phyloP scores from a whole-genome alignment of 2,329 filamentous ascomycete genomes.

The Alternaria gansuensis region DNA sequence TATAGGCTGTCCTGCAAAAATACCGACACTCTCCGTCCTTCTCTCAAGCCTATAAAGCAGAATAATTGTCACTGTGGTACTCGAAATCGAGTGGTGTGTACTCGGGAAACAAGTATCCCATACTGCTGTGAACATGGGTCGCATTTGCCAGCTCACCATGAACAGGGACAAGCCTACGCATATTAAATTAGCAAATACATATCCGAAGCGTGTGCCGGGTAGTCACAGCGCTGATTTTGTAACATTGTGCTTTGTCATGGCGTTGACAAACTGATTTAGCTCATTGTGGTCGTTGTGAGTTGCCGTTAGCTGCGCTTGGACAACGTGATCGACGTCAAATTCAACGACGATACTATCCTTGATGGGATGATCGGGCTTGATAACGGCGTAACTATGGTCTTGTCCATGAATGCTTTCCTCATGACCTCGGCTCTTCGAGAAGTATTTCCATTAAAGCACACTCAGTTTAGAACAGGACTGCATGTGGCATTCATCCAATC shows the following conservation, averaged over 20 bases:
- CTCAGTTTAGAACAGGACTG: too few relatives aligned
- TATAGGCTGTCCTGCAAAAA: neutral
- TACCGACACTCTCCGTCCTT: neutral
- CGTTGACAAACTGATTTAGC: neutral
- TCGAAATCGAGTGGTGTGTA: constrained; percentile 1
- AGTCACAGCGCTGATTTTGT: neutral
- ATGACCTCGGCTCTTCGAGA: too few relatives aligned
- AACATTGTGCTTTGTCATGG: neutral
- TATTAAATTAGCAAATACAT: neutral
- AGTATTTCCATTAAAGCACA: too few relatives aligned
- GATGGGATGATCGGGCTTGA: neutral
- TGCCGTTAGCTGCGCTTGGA: neutral
- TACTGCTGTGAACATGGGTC: neutral
- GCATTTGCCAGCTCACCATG: neutral
- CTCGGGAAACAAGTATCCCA: constrained; percentile 2
- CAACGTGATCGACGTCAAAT: constrained; percentile 1
- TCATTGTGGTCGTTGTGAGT: constrained; percentile 3
- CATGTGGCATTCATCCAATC: too few relatives aligned
- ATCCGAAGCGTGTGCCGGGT: neutral
- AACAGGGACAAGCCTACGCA: neutral
- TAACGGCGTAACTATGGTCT: neutral
- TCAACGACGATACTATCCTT: neutral
- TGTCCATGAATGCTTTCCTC: neutral
- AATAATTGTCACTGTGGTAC: neutral
- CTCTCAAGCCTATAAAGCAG: neutral